Evolutionary conservation across 345 rosid genomes (phyloP).

Genomic region (Kandelia obovata): DNA sequence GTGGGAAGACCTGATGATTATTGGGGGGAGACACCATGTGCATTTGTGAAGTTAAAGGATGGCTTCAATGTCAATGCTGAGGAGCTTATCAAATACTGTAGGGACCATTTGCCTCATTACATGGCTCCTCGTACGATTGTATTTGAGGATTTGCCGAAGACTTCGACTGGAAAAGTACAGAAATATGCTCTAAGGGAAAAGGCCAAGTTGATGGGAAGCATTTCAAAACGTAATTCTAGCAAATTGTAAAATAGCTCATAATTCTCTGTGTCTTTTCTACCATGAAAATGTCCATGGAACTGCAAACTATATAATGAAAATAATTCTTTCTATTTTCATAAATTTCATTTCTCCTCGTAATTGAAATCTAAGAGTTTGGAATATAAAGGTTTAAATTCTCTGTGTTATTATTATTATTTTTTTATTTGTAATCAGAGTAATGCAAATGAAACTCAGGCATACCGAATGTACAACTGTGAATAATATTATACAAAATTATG

Average conservation of each 20-base stretch:
- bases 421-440: no score
- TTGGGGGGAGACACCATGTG: conserved; percentile 45
- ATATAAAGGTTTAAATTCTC: no score
- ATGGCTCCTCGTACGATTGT: conserved; percentile 30
- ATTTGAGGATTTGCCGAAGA: conserved; percentile 29
- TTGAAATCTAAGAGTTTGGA: no score
- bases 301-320: no score
- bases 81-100: conserved; percentile 22
- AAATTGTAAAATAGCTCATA: conserved; percentile 35
- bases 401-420: no score
- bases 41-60: conserved; percentile 41
- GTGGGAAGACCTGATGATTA: conserved; percentile 40
- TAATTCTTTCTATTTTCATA: no score
- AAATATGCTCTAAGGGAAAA: conserved; percentile 22
- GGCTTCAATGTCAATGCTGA: conserved; percentile 31
- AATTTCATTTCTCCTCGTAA: no score
- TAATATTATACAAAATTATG: no score
- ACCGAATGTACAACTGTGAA: no score
- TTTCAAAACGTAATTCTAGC: conserved; percentile 45
- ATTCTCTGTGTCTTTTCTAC: no score
- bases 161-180: conserved; percentile 33
- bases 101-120: conserved; percentile 27
- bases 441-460: no score
- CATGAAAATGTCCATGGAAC: no score
- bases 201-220: conserved; percentile 61